Base-by-base conservation (phyloP, 2,329 filamentous ascomycete species). In the Stromatinia cepivora region DNA sequence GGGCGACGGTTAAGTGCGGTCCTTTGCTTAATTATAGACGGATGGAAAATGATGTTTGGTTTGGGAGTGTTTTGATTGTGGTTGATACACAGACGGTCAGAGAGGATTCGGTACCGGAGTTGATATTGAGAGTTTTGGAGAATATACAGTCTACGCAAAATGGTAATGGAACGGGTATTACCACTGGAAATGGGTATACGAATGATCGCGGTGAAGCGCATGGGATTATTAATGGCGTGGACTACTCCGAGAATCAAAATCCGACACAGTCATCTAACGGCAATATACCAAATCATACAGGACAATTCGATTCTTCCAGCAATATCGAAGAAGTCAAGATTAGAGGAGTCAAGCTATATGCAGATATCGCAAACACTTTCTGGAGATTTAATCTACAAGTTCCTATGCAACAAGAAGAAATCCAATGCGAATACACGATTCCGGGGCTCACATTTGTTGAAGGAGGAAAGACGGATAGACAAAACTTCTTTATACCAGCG, bases 361-460 rank as follows among this genome's bases (percentile, higher is more conserved):
- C 90, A 78, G 85, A 90, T 76, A 79, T 81, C 61, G 81, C 85
- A 81, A 81, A 89, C 84, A 98, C 94, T 0, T 99, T 99, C 80
- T 99, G 95, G 95, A 87, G 90, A 69, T 99, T 98, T 81, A 90
- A 91, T 75, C 79, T 99, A 45, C 85, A 89, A 74, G 87, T 97
- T 50, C 91, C 94, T 72, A 86, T 99, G 71, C 87, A 87, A 66
- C 79, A 84, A 20, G 81, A 79, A 70, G 93, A 97, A 82, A 85
- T 88, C 69, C 86, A 87, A 77, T 97, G 93, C 89, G 87, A 91
- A 75, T 97, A 97, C 80, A 83, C 82, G 31, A 86, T 97, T 70
- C 86, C 88, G 10, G 86, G 86, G 20, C 81, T 95, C 77, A 84
- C 83, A 61, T 90, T 89, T 76, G 81, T 84, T 66, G 86, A 85